phyloP scores from a whole-genome alignment of 495 filamentous ascomycete genomes.

The Immersiella caudata region DNA sequence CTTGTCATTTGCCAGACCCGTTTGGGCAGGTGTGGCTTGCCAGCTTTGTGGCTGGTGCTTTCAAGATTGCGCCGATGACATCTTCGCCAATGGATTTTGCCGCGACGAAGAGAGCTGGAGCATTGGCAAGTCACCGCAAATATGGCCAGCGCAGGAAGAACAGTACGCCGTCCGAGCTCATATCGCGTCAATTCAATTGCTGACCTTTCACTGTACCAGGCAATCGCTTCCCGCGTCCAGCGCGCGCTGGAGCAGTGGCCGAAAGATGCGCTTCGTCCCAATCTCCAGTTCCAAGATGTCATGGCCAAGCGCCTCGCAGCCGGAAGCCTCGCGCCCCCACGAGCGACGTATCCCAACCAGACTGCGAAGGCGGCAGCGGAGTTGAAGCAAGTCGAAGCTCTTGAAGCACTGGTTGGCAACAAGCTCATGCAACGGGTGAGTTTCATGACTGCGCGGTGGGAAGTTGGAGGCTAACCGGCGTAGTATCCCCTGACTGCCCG shows the following conservation, averaged over 20 bases:
- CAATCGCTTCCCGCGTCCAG: constrained; percentile 44
- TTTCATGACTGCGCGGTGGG: neutral
- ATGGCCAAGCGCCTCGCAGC: constrained; percentile 63
- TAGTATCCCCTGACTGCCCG: constrained; percentile 66
- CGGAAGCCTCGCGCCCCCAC: constrained; percentile 51
- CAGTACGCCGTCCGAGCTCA: neutral
- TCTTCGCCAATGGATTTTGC: neutral
- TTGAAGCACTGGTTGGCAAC: constrained; percentile 75
- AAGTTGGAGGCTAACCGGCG: neutral
- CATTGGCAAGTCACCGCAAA: constrained; percentile 10
- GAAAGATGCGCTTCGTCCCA: constrained; percentile 73
- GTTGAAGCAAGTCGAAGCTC: constrained; percentile 66
- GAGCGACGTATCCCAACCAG: constrained; percentile 9
- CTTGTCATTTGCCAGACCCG: neutral
- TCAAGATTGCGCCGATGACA: neutral
- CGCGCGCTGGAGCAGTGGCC: constrained; percentile 79
- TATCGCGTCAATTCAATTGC: neutral
- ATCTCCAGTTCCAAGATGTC: constrained; percentile 71
- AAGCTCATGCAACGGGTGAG: constrained; percentile 64
- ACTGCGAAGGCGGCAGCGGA: constrained; percentile 38
- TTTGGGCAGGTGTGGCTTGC: neutral
- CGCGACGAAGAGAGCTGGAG: neutral
- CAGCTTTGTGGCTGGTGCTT: constrained; percentile 1
- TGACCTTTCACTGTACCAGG: neutral
- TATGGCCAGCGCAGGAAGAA: constrained; percentile 30